These are phyloP conservation scores for Polyplosphaeria fusca DNA, from an alignment of 495 filamentous ascomycete genomes.

Conservation along the genomic window DNA sequence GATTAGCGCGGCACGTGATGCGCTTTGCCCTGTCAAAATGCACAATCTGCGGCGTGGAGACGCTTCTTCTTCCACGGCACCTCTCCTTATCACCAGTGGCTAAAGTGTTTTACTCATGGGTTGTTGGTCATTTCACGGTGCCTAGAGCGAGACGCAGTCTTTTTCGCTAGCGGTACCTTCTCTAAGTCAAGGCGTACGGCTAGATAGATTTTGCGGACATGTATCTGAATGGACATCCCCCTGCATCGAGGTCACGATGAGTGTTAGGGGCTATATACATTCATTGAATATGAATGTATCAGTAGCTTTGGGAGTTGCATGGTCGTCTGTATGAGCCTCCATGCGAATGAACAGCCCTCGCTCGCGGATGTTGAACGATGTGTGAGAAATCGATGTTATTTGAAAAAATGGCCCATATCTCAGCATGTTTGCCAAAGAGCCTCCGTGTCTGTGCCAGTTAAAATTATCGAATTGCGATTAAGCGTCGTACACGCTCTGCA, in stretches of 20 bases:
- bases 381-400: no score
- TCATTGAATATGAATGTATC: not conserved
- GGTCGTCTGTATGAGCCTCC: no score
- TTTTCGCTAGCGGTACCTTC: conserved; percentile 77
- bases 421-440: no score
- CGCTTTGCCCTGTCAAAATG: not conserved
- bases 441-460: no score
- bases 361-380: no score
- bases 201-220: conserved; percentile 69
- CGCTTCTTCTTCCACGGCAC: conserved; percentile 17
- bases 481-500: no score
- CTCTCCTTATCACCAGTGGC: conserved; percentile 64
- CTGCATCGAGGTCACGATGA: not conserved
- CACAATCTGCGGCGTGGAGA: not conserved
- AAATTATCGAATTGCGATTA: no score
- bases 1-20: conserved; percentile 21
- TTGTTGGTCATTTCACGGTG: conserved; percentile 64
- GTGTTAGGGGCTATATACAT: not conserved
- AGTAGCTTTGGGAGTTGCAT: no score
- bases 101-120: conserved; percentile 45
- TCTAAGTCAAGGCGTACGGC: conserved; percentile 58
- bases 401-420: no score
- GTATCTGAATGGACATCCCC: not conserved
- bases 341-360: no score
- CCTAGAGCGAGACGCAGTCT: conserved; percentile 58